Percentiles rank a stretch among this genome's conserved stretches.
phyloP scores from a whole-genome alignment of 2,329 filamentous ascomycete species.

The Colletotrichum orbiculare region DNA sequence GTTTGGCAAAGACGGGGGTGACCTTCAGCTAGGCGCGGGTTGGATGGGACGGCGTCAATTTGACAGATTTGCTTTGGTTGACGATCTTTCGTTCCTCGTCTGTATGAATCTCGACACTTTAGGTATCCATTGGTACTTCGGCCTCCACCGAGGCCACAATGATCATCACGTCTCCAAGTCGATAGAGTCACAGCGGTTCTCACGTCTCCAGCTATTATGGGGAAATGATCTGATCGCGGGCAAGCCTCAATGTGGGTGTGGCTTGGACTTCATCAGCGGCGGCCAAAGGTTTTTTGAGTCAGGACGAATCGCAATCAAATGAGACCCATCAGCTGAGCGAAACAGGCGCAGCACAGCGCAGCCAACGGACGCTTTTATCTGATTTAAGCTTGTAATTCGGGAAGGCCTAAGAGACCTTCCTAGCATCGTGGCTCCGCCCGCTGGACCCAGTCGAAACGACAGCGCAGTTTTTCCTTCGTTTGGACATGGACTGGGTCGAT shows the following conservation, averaged over 20 bases:
- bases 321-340: neutral
- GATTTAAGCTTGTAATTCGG: slow-evolving; percentile 1
- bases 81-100: neutral
- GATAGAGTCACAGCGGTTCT: too few relatives aligned
- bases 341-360: neutral
- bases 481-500: neutral
- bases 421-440: slow-evolving; percentile 1
- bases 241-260: too few relatives aligned
- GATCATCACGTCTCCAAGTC: neutral
- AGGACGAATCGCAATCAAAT: too few relatives aligned
- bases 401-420: neutral
- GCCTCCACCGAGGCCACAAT: too few relatives aligned
- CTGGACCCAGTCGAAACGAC: slow-evolving; percentile 2
- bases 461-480: neutral
- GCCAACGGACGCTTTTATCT: neutral
- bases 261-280: neutral
- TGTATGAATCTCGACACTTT: slow-evolving; percentile 3
- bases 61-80: neutral
- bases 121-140: too few relatives aligned
- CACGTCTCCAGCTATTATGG: too few relatives aligned
- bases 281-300: neutral
- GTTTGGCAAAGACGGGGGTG: slow-evolving; percentile 10
- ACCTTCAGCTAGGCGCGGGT: slow-evolving; percentile 19
- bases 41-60: neutral
- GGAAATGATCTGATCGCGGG: too few relatives aligned